phyloP scores from a whole-genome alignment of 2,329 filamentous ascomycete genomes.

The Sporothrix pallida region DNA sequence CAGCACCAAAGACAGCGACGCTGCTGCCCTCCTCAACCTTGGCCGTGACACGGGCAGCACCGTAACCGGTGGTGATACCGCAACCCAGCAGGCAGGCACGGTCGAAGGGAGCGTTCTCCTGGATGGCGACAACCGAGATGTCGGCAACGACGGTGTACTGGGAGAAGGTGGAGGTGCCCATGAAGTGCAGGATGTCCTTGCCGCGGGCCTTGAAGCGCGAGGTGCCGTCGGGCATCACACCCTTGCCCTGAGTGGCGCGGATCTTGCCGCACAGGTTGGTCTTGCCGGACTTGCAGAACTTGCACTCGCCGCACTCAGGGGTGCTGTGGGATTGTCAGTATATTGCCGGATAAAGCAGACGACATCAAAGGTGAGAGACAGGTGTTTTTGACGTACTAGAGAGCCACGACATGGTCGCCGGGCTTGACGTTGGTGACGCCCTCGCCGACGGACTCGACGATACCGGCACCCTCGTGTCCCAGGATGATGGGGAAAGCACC shows the following conservation, averaged over 20 bases:
- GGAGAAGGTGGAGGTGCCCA: conserved; percentile 98
- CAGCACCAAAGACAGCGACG: conserved; percentile 91
- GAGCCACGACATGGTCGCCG: conserved; percentile 86
- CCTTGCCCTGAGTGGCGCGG: conserved; percentile 91
- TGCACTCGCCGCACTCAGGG: conserved; percentile 96
- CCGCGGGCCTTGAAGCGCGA: conserved; percentile 93
- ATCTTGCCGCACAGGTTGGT: conserved; percentile 99
- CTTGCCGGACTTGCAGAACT: conserved; percentile 99
- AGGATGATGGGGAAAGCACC: conserved; percentile 89
- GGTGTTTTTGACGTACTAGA: conserved; percentile 66
- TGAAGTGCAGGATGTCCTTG: conserved; percentile 95
- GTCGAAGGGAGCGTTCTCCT: conserved; percentile 90
- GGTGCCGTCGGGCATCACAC: conserved; percentile 97
- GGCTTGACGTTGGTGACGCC: conserved; percentile 92
- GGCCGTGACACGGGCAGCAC: conserved; percentile 91
- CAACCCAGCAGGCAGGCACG: conserved; percentile 94
- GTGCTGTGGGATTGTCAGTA: conserved; percentile 64
- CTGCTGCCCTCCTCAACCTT: conserved; percentile 88
- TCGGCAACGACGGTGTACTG: conserved; percentile 99
- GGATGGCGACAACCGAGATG: conserved; percentile 92
- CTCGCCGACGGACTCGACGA: conserved; percentile 90
- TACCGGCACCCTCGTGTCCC: conserved; percentile 88
- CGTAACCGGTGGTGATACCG: conserved; percentile 98
- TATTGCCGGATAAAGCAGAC: neutral
- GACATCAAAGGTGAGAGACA: neutral